Evolutionary conservation across 306 rosid genomes (phyloP), one percentile per base, ranked within the genome.

Genomic region (Inga leiocalycina): DNA sequence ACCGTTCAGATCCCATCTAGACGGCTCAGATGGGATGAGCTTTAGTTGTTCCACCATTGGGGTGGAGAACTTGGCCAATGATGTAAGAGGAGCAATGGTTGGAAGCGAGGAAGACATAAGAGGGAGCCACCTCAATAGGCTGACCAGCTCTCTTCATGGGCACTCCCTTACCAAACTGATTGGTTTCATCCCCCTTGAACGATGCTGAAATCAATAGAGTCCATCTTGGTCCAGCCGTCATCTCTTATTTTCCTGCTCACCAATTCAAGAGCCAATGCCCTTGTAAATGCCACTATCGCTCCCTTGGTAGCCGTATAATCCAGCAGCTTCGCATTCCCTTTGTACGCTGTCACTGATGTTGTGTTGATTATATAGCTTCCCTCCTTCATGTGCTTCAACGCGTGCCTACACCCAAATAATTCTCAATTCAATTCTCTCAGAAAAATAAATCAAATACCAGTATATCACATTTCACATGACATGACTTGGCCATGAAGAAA

Each of bases 211-310:
- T 93, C 27, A 93, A 78, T 12, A 97, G 98, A 1, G 98, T 93
- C 95, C 95, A 93, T 34, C 90, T 90, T 4, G 97, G 97, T 49
- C 98, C 97, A 1, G 97, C 97, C 0, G 97, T 97, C 1, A 93
- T 95, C 98, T n/a, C 97, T 80, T 68, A 93, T 93, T 27, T 92
- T 97, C 75, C 51, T 80, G 45, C 44, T 79, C 14, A 66, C 91
- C 6, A 95, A 89, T 83, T 95, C 89, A 83, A 91, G 95, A 0
- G 97, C 79, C 0, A 93, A 93, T 0, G 91, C 95, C 84, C 97
- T 89, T 0, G 93, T 89, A 65, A 88, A 95, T n/a, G 89, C 90
- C 72, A 93, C 97, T 56, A 90, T 89, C 22, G 94, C 97, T 4
- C 98, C 97, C 80, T 94, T 91, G 0, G 97, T 95, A 0, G 98